These are phyloP conservation scores for Vitis rotundifolia DNA, from an alignment of 164 flowering plant genomes.

Conservation along the genomic window DNA sequence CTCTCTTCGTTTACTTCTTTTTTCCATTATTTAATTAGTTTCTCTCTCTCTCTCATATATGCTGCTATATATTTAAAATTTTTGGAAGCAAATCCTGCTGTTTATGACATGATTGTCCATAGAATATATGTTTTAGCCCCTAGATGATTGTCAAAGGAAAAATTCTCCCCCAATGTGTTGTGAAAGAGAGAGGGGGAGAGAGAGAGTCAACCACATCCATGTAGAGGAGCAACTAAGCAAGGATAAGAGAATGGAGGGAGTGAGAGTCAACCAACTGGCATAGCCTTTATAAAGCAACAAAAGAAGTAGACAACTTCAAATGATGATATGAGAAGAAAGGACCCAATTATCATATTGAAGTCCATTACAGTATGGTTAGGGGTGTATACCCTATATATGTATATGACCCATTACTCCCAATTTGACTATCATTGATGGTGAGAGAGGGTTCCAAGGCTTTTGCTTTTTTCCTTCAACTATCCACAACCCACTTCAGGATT, in stretches of 20 bases:
- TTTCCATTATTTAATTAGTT: too few relatives aligned
- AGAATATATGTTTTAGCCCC: too few relatives aligned
- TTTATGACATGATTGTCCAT: too few relatives aligned
- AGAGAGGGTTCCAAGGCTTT: background rate
- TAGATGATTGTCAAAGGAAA: too few relatives aligned
- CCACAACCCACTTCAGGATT: constrained; percentile 36
- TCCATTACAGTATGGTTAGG: constrained; percentile 6
- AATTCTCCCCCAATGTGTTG: too few relatives aligned
- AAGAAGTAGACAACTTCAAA: constrained; percentile 1
- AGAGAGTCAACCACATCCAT: too few relatives aligned
- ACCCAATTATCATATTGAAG: constrained; percentile 13
- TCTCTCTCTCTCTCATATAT: too few relatives aligned
- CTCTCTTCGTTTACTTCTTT: background rate
- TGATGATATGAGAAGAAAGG: constrained; percentile 18
- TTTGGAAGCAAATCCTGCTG: too few relatives aligned
- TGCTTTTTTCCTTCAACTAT: constrained; percentile 17
- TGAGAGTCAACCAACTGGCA: background rate
- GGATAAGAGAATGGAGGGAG: background rate
- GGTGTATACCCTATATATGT: background rate
- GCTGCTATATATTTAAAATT: too few relatives aligned
- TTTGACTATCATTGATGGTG: constrained; percentile 25
- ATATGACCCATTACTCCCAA: constrained; percentile 3
- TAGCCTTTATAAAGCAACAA: background rate
- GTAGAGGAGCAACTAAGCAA: background rate
- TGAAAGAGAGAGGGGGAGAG: too few relatives aligned